Evolutionary conservation across 352 stramenopile species (phyloP), one percentile per base, ranked within the genome.

Genomic region (Phytophthora aleatoria): DNA sequence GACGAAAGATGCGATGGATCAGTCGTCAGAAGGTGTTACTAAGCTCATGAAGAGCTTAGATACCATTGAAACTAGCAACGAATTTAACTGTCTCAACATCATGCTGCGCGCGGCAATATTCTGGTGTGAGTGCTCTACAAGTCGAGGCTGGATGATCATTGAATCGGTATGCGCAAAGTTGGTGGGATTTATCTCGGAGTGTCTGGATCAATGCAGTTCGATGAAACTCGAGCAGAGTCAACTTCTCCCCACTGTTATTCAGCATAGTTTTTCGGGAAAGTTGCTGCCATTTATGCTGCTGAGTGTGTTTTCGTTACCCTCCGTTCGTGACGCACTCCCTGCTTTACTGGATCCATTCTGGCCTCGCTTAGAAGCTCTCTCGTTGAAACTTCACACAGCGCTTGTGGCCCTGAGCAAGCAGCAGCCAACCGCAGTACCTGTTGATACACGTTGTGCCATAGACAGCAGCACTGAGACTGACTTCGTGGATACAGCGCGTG

Each of bases 1-100:
- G 41, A 75, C 70, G 42, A 74, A 62, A 6, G 43, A 67, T 20
- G 51, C 61, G 6, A 54, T 76, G 10, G 39, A 66, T 20, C 16
- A 16, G 24, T 57, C 49, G 11, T 36, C 53, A 31, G 28, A 57
- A 26, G 57, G 74, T 43, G 26, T 43, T 3, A 56, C 51, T 10
- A 43, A 50, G 27, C 28, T 67, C 0, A 30, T 76, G n/a, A 39
- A 47, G 3, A 60, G 65, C 13, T 54, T 92, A 9, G 73, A 87
- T 28, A 42, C 67, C 41, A 67, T 96, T 15, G 74, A 92, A 54
- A 48, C 24, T 11, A 83, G 51, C 20, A 61, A 75, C 43, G 85
- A 94, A 44, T 94, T 94, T 58, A 92, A 90, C 57, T 94, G 84
- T 44, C 57, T 96, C 4, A 94, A 94, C 35, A 70, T 94, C 13